A percentile compares a stretch with the other conserved stretches of the same genome.
Evolutionary conservation across 768 basidiomycete genomes (phyloP).

Genomic region (Pulveroboletus sp.): DNA sequence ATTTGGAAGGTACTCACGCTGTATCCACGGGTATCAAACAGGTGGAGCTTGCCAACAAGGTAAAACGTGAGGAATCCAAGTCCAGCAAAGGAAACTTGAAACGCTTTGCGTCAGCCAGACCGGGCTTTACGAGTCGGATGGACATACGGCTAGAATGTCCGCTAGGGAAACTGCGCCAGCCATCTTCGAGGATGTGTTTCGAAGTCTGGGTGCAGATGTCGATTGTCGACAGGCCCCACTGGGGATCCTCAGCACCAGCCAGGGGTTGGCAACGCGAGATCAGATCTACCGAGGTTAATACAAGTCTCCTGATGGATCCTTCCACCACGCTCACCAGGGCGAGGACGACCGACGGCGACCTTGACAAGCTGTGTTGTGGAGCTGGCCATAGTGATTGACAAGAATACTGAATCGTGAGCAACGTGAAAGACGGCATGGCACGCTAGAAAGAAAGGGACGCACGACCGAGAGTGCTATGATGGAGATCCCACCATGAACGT

Average conservation of each 20-base stretch:
- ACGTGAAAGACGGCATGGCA: background rate
- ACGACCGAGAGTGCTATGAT: conserved; percentile 50
- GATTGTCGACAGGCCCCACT: conserved; percentile 64
- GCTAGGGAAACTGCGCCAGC: conserved; percentile 88
- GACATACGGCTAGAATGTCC: conserved; percentile 83
- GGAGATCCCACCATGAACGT: conserved; percentile 84
- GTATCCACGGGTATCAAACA: conserved; percentile 80
- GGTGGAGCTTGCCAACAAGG: conserved; percentile 83
- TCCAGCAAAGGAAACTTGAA: conserved; percentile 88
- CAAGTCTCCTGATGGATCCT: background rate
- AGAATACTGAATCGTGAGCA: conserved; percentile 45
- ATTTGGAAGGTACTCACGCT: conserved; percentile 39
- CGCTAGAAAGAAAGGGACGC: background rate
- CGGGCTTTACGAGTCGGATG: background rate
- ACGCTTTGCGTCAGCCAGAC: background rate
- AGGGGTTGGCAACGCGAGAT: conserved; percentile 56
- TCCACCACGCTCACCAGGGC: conserved; percentile 54
- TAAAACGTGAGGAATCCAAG: conserved; percentile 88
- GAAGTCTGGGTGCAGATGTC: conserved; percentile 77
- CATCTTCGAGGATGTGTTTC: conserved; percentile 57
- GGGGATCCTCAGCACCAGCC: conserved; percentile 58
- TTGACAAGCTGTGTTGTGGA: conserved; percentile 80
- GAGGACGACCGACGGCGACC: conserved; percentile 81
- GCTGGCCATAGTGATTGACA: conserved; percentile 71
- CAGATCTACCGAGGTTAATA: conserved; percentile 16